Percentiles rank a stretch among this genome's conserved stretches.
Conservation (phyloP, 495 filamentous ascomycete genomes). For the Mytilinidion resinicola region DNA sequence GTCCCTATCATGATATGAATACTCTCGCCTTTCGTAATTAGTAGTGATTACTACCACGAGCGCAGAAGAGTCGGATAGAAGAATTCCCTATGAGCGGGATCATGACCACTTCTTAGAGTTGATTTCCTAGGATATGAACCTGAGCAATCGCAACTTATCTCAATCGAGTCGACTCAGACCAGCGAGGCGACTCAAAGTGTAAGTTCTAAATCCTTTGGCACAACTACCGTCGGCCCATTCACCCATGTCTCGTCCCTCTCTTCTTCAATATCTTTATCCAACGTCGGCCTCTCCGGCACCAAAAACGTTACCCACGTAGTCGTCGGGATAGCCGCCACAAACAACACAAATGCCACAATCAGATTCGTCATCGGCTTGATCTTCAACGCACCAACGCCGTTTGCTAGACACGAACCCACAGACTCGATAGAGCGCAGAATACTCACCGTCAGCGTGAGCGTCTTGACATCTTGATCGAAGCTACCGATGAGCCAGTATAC, state of each 20-base stretch:
- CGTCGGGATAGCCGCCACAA: slow-evolving; percentile 38
- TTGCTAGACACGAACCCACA: slow-evolving; percentile 45
- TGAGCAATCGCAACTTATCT: too few species aligned
- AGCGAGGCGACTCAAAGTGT: too few species aligned
- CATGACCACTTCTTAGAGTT: too few species aligned
- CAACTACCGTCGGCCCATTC: too few species aligned
- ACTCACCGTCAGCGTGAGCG: slow-evolving; percentile 43
- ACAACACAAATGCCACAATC: slow-evolving; percentile 41
- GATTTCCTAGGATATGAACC: too few species aligned
- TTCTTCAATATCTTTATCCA: neutral
- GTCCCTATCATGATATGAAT: too few species aligned
- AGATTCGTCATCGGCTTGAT: slow-evolving; percentile 42
- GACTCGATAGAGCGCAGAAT: slow-evolving; percentile 47
- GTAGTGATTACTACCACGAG: too few species aligned
- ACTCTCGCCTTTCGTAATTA: too few species aligned
- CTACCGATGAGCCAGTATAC: slow-evolving; percentile 47
- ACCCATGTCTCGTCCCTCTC: neutral
- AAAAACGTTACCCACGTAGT: slow-evolving; percentile 36
- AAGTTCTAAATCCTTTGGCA: too few species aligned
- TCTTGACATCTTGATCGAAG: slow-evolving; percentile 46
- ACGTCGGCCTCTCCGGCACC: slow-evolving; percentile 35
- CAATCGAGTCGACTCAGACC: too few species aligned
- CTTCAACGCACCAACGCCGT: slow-evolving; percentile 43
- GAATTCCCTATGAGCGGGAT: too few species aligned
- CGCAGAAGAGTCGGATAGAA: too few species aligned